phyloP scores from a whole-genome alignment of 441 rosid genomes.

The Gossypium aridum region DNA sequence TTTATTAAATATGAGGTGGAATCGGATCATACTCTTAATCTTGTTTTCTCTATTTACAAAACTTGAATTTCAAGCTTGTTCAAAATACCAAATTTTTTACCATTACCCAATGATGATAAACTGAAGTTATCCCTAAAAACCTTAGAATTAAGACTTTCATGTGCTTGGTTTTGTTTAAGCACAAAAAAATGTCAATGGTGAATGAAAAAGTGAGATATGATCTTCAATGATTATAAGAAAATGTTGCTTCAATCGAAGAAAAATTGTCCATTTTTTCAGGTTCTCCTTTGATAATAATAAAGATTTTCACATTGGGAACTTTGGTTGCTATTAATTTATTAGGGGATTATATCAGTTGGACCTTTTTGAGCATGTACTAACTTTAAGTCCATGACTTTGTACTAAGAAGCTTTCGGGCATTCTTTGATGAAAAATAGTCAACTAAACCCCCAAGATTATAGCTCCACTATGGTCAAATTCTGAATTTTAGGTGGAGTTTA shows the following conservation, averaged over 20 bases:
- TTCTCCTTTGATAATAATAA: neutral
- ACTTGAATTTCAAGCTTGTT: no score
- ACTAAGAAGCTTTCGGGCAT: neutral
- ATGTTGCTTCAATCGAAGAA: neutral
- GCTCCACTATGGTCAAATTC: no score
- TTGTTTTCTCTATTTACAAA: no score
- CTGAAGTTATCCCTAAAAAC: no score
- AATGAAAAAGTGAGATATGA: neutral
- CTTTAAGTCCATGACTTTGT: neutral
- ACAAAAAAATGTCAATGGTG: neutral
- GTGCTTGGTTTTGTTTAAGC: neutral
- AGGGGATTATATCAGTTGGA: neutral
- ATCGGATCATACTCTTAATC: no score
- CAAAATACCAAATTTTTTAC: neutral
- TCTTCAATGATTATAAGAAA: neutral
- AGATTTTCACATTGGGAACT: neutral
- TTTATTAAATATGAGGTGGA: no score
- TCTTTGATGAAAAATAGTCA: neutral
- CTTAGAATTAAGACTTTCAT: neutral
- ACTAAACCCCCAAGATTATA: neutral
- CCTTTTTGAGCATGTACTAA: neutral
- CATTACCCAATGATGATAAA: no score
- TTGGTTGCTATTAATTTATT: neutral
- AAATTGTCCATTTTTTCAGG: neutral
- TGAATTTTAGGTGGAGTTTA: no score